A percentile compares a stretch with the other conserved stretches of the same genome.
phyloP scores from a whole-genome alignment of 1,284 basidiomycete genomes.

The Cryptococcus sp. region DNA sequence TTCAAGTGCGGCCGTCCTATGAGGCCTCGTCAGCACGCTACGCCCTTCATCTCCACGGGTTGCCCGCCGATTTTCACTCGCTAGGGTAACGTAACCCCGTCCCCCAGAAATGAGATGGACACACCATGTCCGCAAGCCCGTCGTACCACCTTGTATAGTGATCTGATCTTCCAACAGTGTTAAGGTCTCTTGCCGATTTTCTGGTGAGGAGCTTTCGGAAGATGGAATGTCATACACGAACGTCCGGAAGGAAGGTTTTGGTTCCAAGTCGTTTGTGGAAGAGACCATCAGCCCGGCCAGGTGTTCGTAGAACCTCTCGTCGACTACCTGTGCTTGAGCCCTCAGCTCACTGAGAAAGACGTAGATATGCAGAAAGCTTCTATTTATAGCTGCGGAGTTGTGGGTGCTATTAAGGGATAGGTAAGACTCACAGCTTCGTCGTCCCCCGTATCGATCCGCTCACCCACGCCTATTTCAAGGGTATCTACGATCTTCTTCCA shows the following conservation, averaged over 20 bases:
- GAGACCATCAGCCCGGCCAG: slow-evolving; percentile 35
- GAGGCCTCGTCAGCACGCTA: not conserved
- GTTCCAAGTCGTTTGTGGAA: slow-evolving; percentile 6
- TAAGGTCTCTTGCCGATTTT: no score
- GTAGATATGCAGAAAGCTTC: no score
- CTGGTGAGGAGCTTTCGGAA: not conserved
- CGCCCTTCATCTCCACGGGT: no score
- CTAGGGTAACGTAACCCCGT: not conserved
- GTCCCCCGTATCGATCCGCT: not conserved
- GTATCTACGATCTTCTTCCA: slow-evolving; percentile 1
- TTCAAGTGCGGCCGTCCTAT: slow-evolving; percentile 36
- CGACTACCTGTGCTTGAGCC: slow-evolving; percentile 41
- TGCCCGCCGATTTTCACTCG: no score
- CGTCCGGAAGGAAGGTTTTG: slow-evolving; percentile 44
- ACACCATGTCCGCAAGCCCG: slow-evolving; percentile 49
- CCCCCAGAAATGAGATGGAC: slow-evolving; percentile 2
- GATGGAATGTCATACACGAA: slow-evolving; percentile 41
- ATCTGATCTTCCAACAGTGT: slow-evolving; percentile 50
- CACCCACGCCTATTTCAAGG: not conserved
- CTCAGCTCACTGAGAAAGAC: no score
- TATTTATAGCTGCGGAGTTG: no score
- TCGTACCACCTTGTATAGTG: slow-evolving; percentile 49
- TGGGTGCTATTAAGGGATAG: not conserved
- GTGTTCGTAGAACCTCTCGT: slow-evolving; percentile 42
- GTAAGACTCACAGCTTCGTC: not conserved